These are phyloP conservation scores for Rhodomyrtus psidioides DNA, from an alignment of 441 rosid genomes.

Conservation along the genomic window DNA sequence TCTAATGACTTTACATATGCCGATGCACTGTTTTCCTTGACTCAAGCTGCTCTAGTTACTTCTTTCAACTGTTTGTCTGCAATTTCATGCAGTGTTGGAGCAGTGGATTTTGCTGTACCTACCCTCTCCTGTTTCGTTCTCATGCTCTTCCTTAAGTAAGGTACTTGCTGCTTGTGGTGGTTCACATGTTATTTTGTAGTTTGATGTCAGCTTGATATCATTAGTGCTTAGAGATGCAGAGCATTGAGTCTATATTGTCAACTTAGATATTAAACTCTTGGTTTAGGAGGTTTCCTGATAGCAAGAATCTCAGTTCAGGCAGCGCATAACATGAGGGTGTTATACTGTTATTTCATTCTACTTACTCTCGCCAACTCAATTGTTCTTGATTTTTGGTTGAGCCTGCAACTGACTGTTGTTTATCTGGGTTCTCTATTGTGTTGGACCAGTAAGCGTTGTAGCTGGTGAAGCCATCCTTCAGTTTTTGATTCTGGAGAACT, in stretches of 20 bases:
- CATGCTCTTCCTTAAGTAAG: constrained; percentile 31
- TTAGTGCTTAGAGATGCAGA: not conserved
- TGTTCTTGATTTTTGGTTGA: not conserved
- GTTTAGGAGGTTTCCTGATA: not conserved
- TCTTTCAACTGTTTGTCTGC: not conserved
- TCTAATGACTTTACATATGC: not conserved
- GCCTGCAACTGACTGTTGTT: not conserved
- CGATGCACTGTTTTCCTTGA: not conserved
- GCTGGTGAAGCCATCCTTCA: not conserved
- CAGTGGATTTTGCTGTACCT: constrained; percentile 84
- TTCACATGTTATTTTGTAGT: not conserved
- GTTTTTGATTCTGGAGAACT: not conserved
- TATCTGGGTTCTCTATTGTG: not conserved
- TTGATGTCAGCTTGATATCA: not conserved
- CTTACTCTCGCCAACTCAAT: not conserved
- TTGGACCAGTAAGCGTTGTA: not conserved
- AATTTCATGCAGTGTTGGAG: constrained; percentile 78
- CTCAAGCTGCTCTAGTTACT: not conserved
- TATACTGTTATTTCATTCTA: too few relatives aligned
- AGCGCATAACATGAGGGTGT: not conserved
- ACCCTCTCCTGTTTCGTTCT: constrained; percentile 78
- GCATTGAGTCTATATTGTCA: not conserved
- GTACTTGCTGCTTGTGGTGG: not conserved
- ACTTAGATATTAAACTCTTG: not conserved
- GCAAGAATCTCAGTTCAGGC: not conserved